Base-by-base conservation (phyloP, 2,329 filamentous ascomycete species). In the Hymenoscyphus occultus region DNA sequence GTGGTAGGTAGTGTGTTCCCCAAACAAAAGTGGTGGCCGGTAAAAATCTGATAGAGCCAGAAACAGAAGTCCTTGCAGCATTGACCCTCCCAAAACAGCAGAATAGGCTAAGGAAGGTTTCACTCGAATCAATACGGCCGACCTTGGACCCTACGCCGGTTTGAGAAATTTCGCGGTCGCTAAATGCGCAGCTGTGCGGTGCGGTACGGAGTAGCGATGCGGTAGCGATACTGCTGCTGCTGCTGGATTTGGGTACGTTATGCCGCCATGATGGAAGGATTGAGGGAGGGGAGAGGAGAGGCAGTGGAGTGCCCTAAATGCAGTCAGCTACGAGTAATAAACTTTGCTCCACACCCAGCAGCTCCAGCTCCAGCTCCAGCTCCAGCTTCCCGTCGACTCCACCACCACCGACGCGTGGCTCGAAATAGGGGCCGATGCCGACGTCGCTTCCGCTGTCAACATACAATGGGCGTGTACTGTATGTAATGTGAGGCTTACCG, bases 21-120 rank as follows among this genome's bases (percentile, higher is more conserved):
- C 28, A 28, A 28, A 28, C 28, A 28, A 28, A 28, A 28, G 28
- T 28, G 28, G 28, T 28, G 28, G 28, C 28, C 28, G 45, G 48
- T 54, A 22, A 54, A 54, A 28, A 54, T 28, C n/a, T 54, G 48
- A 19, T 28, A 51, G 19, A 51, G 16, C 7, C 45, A 28, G 28
- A 28, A 28, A 35, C 19, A 12, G 10, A 28, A 28, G 19, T 54
- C 22, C n/a, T 51, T n/a, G 35, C 35, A 35, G 73, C 72, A 74
- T 72, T 68, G 72, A 70, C 68, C 64, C 56, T 65, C 65, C 65
- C 65, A 65, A 70, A 70, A 66, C 68, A 35, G 64, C 31, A 65
- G 61, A 57, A 22, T 28, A 65, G 65, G 62, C 60, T 48, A 62
- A 61, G 22, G 39, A 66, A 65, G 62, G 71, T 72, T 71, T 72